Base-by-base conservation (phyloP, 495 filamentous ascomycete species). In the Bathelium albidoporum region DNA sequence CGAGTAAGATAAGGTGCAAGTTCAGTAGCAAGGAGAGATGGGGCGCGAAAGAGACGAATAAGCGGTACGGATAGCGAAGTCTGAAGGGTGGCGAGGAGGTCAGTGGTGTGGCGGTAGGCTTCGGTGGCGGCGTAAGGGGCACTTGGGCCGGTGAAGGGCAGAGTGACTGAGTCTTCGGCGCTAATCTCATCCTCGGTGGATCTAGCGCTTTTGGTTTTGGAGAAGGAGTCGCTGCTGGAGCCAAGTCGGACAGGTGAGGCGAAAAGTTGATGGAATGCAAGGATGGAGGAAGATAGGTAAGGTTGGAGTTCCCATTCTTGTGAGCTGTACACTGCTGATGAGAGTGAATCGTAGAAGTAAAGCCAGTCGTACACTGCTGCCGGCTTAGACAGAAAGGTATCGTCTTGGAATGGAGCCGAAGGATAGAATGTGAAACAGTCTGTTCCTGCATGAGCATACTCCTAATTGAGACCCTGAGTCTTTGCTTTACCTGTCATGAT, bases 211-310 rank as follows among this genome's bases (percentile, higher is more conserved):
- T 65, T 59, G 18, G 67, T 61, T 16, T 64, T 63, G 5, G 60
- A 67, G 12, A n/a, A 49, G 24, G 49, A 26, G 68, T 79, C 71
- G 62, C 73, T 62, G 66, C 79, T 63, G 62, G 80, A 71, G 75
- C 64, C 32, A 69, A 26, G 49, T 5, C 49, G 49, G 24, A 71
- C 68, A 14, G 84, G 78, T 2, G 81, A 81, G 16, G 93, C 89
- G 71, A 98, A 98, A 9, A 98, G 82, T 72, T 91, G 81, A 70
- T 98, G 95, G 73, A 96, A 96, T 4, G 89, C 94, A 0, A 97
- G 82, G 29, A 90, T 80, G 0, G 93, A 85, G 68, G 91, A 87
- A 68, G 85, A 87, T 62, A 97, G 83, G 73, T 98, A 98, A 0
- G 89, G 84, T 18, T 78, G 79, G 32, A 97, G 77, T 71, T 97